Conservation (phyloP, 2,329 filamentous ascomycete species). For the Aspergillus sergii region DNA sequence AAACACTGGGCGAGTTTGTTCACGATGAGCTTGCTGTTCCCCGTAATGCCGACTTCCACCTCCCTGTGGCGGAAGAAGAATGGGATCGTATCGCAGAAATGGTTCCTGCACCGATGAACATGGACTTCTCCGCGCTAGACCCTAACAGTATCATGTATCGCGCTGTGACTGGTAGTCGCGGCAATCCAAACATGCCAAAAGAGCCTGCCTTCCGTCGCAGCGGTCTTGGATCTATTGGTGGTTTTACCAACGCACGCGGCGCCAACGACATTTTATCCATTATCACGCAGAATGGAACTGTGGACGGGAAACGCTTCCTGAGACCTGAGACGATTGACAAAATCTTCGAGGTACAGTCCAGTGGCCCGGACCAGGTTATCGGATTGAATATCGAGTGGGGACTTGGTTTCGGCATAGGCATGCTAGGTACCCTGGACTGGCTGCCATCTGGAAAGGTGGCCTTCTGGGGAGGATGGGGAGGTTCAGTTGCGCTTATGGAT, state of each 20-base stretch:
- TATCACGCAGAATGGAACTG: conserved; percentile 36
- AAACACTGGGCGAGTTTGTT: conserved; percentile 48
- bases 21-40: conserved; percentile 47
- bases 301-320: conserved; percentile 41
- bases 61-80: conserved; percentile 48
- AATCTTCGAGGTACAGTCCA: conserved; percentile 50
- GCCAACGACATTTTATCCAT: conserved; percentile 47
- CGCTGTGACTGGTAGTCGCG: conserved; percentile 14
- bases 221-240: conserved; percentile 47
- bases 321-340: conserved; percentile 46
- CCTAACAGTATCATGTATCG: conserved; percentile 33
- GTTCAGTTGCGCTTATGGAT: conserved; percentile 50
- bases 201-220: conserved; percentile 24
- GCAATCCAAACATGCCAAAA: conserved; percentile 20
- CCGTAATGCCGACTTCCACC: conserved; percentile 50
- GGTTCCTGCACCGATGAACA: conserved; percentile 27
- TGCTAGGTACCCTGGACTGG: conserved; percentile 26
- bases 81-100: conserved; percentile 45
- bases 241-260: conserved; percentile 49
- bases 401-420: conserved; percentile 44
- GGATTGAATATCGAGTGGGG: conserved; percentile 42
- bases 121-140: conserved; percentile 18
- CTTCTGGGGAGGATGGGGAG: conserved; percentile 53
- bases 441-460: conserved; percentile 37
- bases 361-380: conserved; percentile 46